These are phyloP conservation scores for Ogataea minuta DNA, from an alignment of 805 yeast genomes.

Conservation along the genomic window DNA sequence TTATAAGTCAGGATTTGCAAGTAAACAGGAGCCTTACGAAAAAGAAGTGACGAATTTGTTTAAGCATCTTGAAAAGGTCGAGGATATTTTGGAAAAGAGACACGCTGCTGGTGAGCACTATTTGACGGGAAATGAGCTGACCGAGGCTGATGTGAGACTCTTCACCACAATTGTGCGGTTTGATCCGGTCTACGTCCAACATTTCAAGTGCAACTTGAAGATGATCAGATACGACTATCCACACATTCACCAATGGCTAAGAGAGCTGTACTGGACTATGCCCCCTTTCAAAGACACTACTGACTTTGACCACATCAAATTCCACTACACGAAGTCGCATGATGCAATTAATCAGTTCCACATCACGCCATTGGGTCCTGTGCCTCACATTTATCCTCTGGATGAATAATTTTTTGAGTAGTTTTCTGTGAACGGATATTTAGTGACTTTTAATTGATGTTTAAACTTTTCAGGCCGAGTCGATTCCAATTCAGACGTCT, in stretches of 20 bases:
- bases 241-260: constrained; percentile 71
- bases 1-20: constrained; percentile 88
- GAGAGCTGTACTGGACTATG: constrained; percentile 77
- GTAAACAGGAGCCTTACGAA: constrained; percentile 79
- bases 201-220: constrained; percentile 87
- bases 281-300: constrained; percentile 73
- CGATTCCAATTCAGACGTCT: no score
- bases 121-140: constrained; percentile 62
- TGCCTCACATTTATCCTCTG: constrained; percentile 65
- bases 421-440: constrained; percentile 1
- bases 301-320: constrained; percentile 84
- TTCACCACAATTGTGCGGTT: constrained; percentile 87
- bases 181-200: constrained; percentile 92
- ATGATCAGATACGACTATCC: constrained; percentile 82
- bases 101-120: constrained; percentile 37
- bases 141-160: constrained; percentile 89
- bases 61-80: constrained; percentile 66
- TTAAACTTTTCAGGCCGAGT: no score
- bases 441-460: not conserved
- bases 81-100: constrained; percentile 50
- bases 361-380: constrained; percentile 87
- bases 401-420: constrained; percentile 10
- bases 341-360: constrained; percentile 73
- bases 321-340: constrained; percentile 88
- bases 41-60: constrained; percentile 63